phyloP scores from a whole-genome alignment of 306 rosid species.

The Medicago lupulina region DNA sequence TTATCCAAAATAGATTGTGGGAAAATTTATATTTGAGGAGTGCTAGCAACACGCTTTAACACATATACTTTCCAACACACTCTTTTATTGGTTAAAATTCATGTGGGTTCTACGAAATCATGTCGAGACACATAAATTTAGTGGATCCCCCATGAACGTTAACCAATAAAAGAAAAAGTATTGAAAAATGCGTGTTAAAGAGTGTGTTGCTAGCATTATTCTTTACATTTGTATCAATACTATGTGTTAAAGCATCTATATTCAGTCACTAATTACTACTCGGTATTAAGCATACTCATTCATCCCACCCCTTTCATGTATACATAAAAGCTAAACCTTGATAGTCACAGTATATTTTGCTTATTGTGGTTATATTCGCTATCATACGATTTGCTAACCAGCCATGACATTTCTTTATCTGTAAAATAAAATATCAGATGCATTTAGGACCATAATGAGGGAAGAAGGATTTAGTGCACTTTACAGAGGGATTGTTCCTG shows the following conservation, averaged over 20 bases:
- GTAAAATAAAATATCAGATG: conserved; percentile 69
- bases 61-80: too few relatives aligned
- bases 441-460: conserved; percentile 84
- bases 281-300: conserved; percentile 13
- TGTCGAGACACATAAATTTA: too few relatives aligned
- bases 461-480: conserved; percentile 86
- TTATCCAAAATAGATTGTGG: conserved; percentile 1
- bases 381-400: conserved; percentile 27
- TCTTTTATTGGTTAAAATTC: too few relatives aligned
- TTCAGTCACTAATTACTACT: conserved; percentile 24
- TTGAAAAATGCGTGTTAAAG: too few relatives aligned
- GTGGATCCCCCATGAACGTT: too few relatives aligned
- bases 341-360: conserved; percentile 21
- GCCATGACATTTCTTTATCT: conserved; percentile 34
- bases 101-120: too few relatives aligned
- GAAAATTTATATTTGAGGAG: background rate
- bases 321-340: conserved; percentile 12
- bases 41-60: too few relatives aligned
- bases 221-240: conserved; percentile 1
- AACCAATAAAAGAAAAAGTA: too few relatives aligned
- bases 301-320: conserved; percentile 26
- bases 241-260: background rate
- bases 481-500: conserved; percentile 85
- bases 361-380: conserved; percentile 31
- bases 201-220: too few relatives aligned